A percentile compares a stretch with the other conserved stretches of the same genome.
phyloP scores from a whole-genome alignment of 2,329 filamentous ascomycete genomes.

The Biscogniauxia sp. region DNA sequence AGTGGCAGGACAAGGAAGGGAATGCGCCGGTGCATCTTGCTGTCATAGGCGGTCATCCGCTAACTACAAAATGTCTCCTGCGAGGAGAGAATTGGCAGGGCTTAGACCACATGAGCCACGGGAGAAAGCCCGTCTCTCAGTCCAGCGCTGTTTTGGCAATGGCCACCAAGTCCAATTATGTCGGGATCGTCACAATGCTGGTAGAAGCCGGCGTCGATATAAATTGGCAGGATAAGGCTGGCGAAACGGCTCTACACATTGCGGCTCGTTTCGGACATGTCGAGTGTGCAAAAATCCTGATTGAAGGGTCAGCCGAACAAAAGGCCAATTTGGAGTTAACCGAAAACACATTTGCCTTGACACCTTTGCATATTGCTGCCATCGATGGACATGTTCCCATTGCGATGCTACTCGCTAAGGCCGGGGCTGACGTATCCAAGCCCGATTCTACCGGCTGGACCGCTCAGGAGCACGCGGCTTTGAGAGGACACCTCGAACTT shows the following conservation, averaged over 20 bases:
- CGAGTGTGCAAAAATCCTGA: slow-evolving; percentile 73
- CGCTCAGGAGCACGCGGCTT: slow-evolving; percentile 84
- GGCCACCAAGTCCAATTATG: slow-evolving; percentile 84
- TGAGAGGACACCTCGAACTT: slow-evolving; percentile 84
- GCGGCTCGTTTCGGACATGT: slow-evolving; percentile 85
- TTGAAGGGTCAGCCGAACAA: slow-evolving; percentile 68
- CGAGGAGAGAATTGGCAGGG: slow-evolving; percentile 77
- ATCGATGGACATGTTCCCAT: slow-evolving; percentile 81
- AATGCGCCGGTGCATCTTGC: slow-evolving; percentile 88
- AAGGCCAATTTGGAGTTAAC: slow-evolving; percentile 72
- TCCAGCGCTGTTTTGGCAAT: slow-evolving; percentile 86
- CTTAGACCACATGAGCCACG: slow-evolving; percentile 57
- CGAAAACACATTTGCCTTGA: slow-evolving; percentile 90
- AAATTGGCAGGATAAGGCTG: slow-evolving; percentile 87
- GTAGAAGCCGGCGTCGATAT: slow-evolving; percentile 89
- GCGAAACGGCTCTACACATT: slow-evolving; percentile 88
- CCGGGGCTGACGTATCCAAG: slow-evolving; percentile 72
- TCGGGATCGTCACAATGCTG: slow-evolving; percentile 78
- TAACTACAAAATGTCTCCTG: slow-evolving; percentile 79
- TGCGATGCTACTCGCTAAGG: slow-evolving; percentile 72
- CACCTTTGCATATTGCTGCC: slow-evolving; percentile 87
- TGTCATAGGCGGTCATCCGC: slow-evolving; percentile 84
- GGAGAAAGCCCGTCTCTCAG: slow-evolving; percentile 70
- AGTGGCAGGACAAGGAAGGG: slow-evolving; percentile 92
- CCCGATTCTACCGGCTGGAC: slow-evolving; percentile 91